phyloP scores from a whole-genome alignment of 2,329 filamentous ascomycete species.

The Penicillium occitanis region DNA sequence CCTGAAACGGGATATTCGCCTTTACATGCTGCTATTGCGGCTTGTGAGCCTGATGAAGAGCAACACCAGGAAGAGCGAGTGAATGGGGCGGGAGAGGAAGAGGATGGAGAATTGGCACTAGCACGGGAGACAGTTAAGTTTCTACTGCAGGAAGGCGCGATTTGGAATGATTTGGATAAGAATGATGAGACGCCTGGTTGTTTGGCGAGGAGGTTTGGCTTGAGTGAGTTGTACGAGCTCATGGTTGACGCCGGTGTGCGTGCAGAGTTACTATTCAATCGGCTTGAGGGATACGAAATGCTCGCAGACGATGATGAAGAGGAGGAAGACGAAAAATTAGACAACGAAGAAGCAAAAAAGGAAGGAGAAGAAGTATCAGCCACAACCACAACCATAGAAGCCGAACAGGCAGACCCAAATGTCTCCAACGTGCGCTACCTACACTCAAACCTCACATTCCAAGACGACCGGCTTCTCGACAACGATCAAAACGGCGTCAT shows the following conservation, averaged over 20 bases:
- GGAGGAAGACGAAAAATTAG: constrained; percentile 33
- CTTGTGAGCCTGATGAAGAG: constrained; percentile 54
- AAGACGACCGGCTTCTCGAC: constrained; percentile 68
- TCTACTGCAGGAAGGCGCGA: constrained; percentile 82
- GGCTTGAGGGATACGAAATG: constrained; percentile 78
- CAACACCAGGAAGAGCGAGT: constrained; percentile 24
- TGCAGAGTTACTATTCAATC: constrained; percentile 79
- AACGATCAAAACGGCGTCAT: constrained; percentile 79
- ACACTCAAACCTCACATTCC: constrained; percentile 64
- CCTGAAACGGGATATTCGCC: constrained; percentile 81
- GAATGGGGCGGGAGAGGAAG: constrained; percentile 25
- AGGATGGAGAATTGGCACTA: constrained; percentile 50
- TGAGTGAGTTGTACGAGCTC: constrained; percentile 70
- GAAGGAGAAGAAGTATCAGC: constrained; percentile 14
- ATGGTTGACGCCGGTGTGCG: constrained; percentile 88
- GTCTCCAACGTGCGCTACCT: constrained; percentile 70
- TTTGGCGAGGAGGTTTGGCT: constrained; percentile 68
- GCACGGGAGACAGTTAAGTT: constrained; percentile 69
- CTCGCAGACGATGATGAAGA: constrained; percentile 53
- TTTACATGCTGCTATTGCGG: constrained; percentile 85
- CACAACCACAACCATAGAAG: not conserved
- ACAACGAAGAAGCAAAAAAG: constrained; percentile 19
- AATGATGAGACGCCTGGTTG: constrained; percentile 91
- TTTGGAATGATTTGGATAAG: constrained; percentile 93
- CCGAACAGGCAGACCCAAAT: constrained; percentile 28